Evolutionary conservation across 208 protist genomes (phyloP).

Genomic region (Tritrichomonas musculus): DNA sequence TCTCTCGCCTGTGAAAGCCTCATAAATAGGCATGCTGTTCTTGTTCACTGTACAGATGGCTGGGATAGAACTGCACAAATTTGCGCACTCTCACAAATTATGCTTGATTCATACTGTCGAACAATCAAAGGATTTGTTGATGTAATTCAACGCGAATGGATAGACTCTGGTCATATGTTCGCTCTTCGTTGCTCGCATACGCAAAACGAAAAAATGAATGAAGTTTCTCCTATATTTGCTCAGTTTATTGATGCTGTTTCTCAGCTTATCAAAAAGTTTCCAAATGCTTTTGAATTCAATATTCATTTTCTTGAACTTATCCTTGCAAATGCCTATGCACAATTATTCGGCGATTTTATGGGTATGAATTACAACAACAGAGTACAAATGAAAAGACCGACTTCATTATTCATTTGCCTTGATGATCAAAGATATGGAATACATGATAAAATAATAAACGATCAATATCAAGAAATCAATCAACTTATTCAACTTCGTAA

Average conservation of each 20-base stretch:
- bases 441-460: too few relatives aligned
- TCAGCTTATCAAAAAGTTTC: conserved; percentile 36
- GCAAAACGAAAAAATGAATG: background rate
- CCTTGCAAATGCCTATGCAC: background rate
- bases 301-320: background rate
- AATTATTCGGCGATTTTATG: conserved; percentile 6
- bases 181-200: conserved; percentile 49
- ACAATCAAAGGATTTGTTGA: conserved; percentile 66
- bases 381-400: background rate
- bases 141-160: conserved; percentile 83
- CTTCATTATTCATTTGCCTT: background rate
- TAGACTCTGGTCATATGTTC: conserved; percentile 77
- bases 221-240: conserved; percentile 49
- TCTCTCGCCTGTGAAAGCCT: background rate
- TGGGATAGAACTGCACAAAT: conserved; percentile 86
- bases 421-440: too few relatives aligned
- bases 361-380: background rate
- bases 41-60: conserved; percentile 71
- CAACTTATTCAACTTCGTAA: too few relatives aligned
- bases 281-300: conserved; percentile 10
- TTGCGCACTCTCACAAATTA: conserved; percentile 63
- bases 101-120: conserved; percentile 78
- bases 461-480: too few relatives aligned
- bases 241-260: conserved; percentile 57
- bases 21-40: conserved; percentile 26